Evolutionary conservation across 106 monocot species (phyloP).

Genomic region (Phalaenopsis aphrodite): DNA sequence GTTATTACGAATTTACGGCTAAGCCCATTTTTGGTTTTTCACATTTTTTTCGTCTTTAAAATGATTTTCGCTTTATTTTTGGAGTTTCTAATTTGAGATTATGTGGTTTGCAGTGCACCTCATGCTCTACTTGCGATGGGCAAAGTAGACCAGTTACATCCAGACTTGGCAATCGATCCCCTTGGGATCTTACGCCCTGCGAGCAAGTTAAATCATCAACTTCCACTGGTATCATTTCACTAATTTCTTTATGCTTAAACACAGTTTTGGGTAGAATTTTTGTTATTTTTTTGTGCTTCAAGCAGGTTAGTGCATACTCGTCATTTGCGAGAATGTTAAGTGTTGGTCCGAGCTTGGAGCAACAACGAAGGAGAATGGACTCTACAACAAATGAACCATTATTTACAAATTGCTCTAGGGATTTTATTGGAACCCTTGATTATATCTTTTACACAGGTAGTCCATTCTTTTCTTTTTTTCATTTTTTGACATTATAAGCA

Average conservation of each 20-base stretch:
- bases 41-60: not conserved
- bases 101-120: slow-evolving; percentile 54
- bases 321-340: slow-evolving; percentile 61
- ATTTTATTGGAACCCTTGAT: slow-evolving; percentile 85
- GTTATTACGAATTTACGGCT: not conserved
- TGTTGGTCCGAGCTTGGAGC: slow-evolving; percentile 33
- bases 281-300: not conserved
- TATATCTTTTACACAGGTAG: slow-evolving; percentile 98
- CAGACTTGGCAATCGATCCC: slow-evolving; percentile 75
- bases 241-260: slow-evolving; percentile 6
- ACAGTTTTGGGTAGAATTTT: not conserved
- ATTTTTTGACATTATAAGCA: not conserved
- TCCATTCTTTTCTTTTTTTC: not conserved
- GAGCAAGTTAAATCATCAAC: slow-evolving; percentile 71
- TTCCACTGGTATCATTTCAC: slow-evolving; percentile 60
- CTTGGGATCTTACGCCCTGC: slow-evolving; percentile 65
- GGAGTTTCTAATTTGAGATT: not conserved
- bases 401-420: slow-evolving; percentile 82
- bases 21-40: not conserved
- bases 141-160: slow-evolving; percentile 74
- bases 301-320: slow-evolving; percentile 97
- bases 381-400: slow-evolving; percentile 81
- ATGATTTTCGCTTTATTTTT: not conserved
- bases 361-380: slow-evolving; percentile 74
- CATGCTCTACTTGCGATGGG: slow-evolving; percentile 86